These are phyloP conservation scores for Candida verbasci DNA, from an alignment of 805 yeast species.

Conservation along the genomic window DNA sequence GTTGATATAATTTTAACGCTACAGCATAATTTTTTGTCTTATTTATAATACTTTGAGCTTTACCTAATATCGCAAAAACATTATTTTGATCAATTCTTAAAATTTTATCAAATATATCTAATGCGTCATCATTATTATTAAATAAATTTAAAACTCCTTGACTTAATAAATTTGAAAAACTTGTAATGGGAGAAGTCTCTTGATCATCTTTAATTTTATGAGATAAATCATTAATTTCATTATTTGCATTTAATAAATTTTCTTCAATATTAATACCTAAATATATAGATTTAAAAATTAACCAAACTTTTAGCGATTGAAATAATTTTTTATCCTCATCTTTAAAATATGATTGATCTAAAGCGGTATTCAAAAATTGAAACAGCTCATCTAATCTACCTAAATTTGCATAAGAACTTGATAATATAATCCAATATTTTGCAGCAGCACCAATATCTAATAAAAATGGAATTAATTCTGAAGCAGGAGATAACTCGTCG, in stretches of 20 bases:
- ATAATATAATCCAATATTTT: conserved; percentile 81
- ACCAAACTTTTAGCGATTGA: conserved; percentile 70
- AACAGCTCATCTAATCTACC: conserved; percentile 58
- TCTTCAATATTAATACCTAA: conserved; percentile 22
- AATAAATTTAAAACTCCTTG: conserved; percentile 62
- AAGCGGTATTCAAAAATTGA: conserved; percentile 58
- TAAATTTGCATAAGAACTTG: conserved; percentile 70
- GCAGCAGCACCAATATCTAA: conserved; percentile 74
- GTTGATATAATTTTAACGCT: conserved; percentile 81
- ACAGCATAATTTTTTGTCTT: conserved; percentile 63
- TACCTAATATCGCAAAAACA: conserved; percentile 73
- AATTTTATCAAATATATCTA: conserved; percentile 62
- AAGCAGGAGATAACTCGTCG: conserved; percentile 83
- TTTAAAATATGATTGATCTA: conserved; percentile 35
- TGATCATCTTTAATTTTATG: conserved; percentile 8
- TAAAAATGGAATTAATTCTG: conserved; percentile 72
- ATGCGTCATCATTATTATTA: conserved; percentile 64
- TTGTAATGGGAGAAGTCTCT: conserved; percentile 5
- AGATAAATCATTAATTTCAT: conserved; percentile 17
- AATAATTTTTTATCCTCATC: conserved; percentile 47
- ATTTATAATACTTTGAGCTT: conserved; percentile 74
- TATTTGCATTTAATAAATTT: conserved; percentile 20
- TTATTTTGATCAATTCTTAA: conserved; percentile 54
- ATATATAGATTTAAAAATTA: conserved; percentile 43
- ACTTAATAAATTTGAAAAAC: conserved; percentile 41